These are phyloP conservation scores for Candida labiduridarum DNA, from an alignment of 1,139 yeast species.

Conservation along the genomic window DNA sequence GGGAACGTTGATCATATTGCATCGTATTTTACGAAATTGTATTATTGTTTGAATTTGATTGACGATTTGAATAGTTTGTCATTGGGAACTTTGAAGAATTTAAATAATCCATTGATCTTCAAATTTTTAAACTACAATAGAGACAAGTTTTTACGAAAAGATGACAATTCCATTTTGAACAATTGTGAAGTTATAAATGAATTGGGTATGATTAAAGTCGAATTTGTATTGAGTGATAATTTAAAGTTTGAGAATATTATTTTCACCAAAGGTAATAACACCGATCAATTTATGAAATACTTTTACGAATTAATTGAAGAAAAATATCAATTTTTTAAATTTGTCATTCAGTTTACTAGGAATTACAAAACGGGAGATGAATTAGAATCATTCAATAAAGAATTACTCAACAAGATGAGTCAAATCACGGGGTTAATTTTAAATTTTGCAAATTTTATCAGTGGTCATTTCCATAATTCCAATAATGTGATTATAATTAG, in stretches of 20 bases:
- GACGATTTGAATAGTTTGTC: conserved; percentile 59
- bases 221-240: conserved; percentile 14
- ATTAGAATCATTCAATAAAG: conserved; percentile 19
- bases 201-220: conserved; percentile 20
- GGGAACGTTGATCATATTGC: conserved; percentile 36
- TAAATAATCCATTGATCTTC: conserved; percentile 21
- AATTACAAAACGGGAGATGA: not conserved
- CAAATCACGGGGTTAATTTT: conserved; percentile 41
- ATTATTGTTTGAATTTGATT: conserved; percentile 49
- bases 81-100: conserved; percentile 55
- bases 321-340: conserved; percentile 20
- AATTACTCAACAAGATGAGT: conserved; percentile 24
- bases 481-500: conserved; percentile 20
- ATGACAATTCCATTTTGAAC: conserved; percentile 8
- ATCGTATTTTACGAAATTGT: conserved; percentile 51
- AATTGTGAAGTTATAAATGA: conserved; percentile 17
- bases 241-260: conserved; percentile 5
- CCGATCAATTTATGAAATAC: conserved; percentile 10
- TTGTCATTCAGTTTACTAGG: not conserved
- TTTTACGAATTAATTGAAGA: conserved; percentile 17
- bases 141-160: conserved; percentile 9
- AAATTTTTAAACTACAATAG: conserved; percentile 17
- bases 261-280: not conserved
- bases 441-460: conserved; percentile 31
- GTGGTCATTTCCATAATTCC: conserved; percentile 15